Evolutionary conservation across 73 alveolate genomes (phyloP), one percentile per base, ranked within the genome.

Genomic region (Paramecium sexaurelia): DNA sequence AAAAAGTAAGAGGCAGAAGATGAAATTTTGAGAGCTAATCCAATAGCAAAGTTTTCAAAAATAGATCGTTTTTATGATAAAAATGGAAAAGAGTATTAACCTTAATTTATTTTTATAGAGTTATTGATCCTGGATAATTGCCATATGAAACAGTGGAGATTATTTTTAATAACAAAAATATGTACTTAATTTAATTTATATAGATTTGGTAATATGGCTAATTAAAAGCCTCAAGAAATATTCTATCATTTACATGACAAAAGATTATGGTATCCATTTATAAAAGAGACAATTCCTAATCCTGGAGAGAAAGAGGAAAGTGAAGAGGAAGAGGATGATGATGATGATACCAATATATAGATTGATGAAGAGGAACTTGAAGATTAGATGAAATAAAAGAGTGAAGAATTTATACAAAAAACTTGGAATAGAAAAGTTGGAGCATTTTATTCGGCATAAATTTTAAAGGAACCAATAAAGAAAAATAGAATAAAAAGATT

Each of bases 141-240:
- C 94, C 94, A 0, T 88, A 88, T 43, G 75, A 51, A 35, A 56
- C 91, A 1, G 35, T 88, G 1, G 55, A 88, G 55, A 37, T 88
- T 20, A 43, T 88, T 36, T 88, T 88, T 47, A 88, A 88, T 26
- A 75, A 88, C 17, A 88, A 88, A 88, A 88, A 88, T 69, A 82
- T 88, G 68, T 88, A 86, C 29, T 73, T 73, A 13, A 13, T 37
- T 8, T 6, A 13, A 1, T 26, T 61, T 11, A 73, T 8, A 73
- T 36, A 73, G 87, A 73, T 73, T 78, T 45, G 94, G 71, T 20
- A 88, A 88, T 71, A 24, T 88, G 40, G 87, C 84, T 47, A 88
- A 88, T 71, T 32, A 69, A 27, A 88, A 68, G 13, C 94, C 94
- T 13, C 29, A 32, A 27, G 68, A 75, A 15, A 88, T 88, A 6